Conservation (phyloP, 2,329 filamentous ascomycete species). For the Trichoderma afroharzianum region DNA sequence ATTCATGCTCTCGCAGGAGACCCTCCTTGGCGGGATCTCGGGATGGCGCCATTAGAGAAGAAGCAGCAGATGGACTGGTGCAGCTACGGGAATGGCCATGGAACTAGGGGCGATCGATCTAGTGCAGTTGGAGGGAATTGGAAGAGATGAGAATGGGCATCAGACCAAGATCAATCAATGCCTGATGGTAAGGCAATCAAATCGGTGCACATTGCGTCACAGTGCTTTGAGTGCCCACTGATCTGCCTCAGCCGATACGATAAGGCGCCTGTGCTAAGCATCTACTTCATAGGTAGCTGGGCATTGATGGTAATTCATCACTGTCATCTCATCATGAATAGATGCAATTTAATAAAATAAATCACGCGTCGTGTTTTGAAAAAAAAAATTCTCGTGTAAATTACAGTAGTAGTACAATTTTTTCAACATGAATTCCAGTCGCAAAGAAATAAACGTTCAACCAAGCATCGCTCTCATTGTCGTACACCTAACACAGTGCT, state of each 20-base stretch:
- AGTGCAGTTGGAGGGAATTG: background rate
- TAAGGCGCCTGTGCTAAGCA: background rate
- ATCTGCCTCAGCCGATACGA: background rate
- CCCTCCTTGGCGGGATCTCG: slow-evolving; percentile 16
- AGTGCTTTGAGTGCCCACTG: background rate
- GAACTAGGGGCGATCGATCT: background rate
- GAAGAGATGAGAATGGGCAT: background rate
- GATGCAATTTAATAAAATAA: background rate
- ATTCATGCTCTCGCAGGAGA: background rate
- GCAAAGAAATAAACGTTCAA: background rate
- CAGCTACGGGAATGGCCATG: background rate
- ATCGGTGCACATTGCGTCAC: background rate
- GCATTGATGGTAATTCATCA: background rate
- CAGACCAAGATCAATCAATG: background rate
- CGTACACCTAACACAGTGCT: background rate
- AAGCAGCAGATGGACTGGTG: background rate
- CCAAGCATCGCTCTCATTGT: background rate
- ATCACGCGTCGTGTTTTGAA: background rate
- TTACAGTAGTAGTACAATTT: background rate
- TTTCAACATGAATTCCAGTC: background rate
- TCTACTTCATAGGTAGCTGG: background rate
- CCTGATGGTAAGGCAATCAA: background rate
- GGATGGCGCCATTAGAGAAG: background rate
- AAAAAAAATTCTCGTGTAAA: background rate
- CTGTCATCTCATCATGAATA: background rate